Conservation (phyloP, 2,329 filamentous ascomycete species). For the Talaromyces marneffei region DNA sequence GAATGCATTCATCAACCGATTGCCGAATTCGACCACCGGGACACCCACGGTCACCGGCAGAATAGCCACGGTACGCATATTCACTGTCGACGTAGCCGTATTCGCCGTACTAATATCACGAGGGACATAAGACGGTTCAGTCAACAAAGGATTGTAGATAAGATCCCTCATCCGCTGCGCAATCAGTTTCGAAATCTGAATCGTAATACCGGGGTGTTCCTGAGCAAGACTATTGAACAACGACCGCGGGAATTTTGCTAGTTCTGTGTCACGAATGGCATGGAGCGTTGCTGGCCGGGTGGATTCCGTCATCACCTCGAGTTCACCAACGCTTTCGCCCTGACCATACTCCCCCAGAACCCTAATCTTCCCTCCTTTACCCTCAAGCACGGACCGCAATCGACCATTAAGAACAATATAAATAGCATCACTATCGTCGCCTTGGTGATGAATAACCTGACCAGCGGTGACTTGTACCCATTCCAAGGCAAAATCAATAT, state of each 20-base stretch:
- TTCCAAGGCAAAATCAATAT: conserved; percentile 96
- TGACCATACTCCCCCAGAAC: conserved; percentile 92
- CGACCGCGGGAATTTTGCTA: conserved; percentile 92
- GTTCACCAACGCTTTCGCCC: conserved; percentile 92
- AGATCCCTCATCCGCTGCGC: conserved; percentile 81
- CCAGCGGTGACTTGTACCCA: conserved; percentile 97
- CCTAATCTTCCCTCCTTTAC: conserved; percentile 71
- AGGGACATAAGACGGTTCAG: conserved; percentile 59
- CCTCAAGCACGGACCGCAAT: conserved; percentile 75
- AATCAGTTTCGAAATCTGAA: conserved; percentile 98
- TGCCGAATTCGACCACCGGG: conserved; percentile 92
- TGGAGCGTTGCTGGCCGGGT: conserved; percentile 84
- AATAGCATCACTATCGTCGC: conserved; percentile 94
- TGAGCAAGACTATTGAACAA: conserved; percentile 96
- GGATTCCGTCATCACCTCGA: conserved; percentile 95
- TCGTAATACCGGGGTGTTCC: conserved; percentile 95
- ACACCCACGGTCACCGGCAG: conserved; percentile 86
- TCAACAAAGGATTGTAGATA: conserved; percentile 67
- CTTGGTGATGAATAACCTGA: conserved; percentile 88
- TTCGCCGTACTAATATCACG: conserved; percentile 48
- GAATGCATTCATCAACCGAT: conserved; percentile 77
- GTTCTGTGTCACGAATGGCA: conserved; percentile 91
- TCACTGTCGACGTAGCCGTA: conserved; percentile 72
- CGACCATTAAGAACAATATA: conserved; percentile 96
- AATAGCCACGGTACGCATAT: conserved; percentile 86